Percentiles rank a stretch among this genome's conserved stretches.
These are phyloP conservation scores for Leishmania aethiopica DNA, from an alignment of 208 protist genomes.

Conservation along the genomic window DNA sequence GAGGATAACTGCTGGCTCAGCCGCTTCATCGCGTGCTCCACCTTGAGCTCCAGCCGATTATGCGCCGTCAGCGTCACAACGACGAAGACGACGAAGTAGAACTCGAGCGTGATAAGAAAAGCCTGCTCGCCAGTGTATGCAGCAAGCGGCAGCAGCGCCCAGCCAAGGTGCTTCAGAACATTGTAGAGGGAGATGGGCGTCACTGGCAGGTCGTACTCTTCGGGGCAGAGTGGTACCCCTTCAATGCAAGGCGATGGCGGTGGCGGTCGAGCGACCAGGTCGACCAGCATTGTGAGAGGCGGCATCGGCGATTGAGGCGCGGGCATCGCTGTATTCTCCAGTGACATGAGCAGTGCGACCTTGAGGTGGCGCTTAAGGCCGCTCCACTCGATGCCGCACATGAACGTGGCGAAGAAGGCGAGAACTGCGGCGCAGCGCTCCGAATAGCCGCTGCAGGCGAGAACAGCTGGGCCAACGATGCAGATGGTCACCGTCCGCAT, in stretches of 20 bases:
- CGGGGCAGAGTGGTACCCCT: constrained; percentile 29
- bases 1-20: constrained; percentile 26
- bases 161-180: constrained; percentile 56
- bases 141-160: constrained; percentile 48
- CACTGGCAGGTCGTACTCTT: constrained; percentile 69
- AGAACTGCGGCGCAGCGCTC: constrained; percentile 46
- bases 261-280: constrained; percentile 17
- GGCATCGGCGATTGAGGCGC: background rate
- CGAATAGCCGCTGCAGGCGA: constrained; percentile 44
- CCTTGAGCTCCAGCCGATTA: constrained; percentile 45
- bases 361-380: constrained; percentile 89
- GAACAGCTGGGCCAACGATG: constrained; percentile 49
- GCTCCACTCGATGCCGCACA: constrained; percentile 74
- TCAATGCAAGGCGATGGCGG: constrained; percentile 28
- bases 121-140: constrained; percentile 40
- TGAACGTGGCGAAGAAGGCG: constrained; percentile 49
- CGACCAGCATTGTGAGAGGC: constrained; percentile 7
- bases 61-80: constrained; percentile 63
- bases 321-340: constrained; percentile 11
- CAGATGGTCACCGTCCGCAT: constrained; percentile 65
- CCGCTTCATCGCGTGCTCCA: constrained; percentile 32
- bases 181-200: constrained; percentile 42
- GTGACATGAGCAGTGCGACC: constrained; percentile 53
- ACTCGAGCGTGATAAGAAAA: constrained; percentile 40
- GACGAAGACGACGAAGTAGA: constrained; percentile 68